Evolutionary conservation across 495 filamentous ascomycete genomes (phyloP).

Genomic region (Podospora pseudoanserina): DNA sequence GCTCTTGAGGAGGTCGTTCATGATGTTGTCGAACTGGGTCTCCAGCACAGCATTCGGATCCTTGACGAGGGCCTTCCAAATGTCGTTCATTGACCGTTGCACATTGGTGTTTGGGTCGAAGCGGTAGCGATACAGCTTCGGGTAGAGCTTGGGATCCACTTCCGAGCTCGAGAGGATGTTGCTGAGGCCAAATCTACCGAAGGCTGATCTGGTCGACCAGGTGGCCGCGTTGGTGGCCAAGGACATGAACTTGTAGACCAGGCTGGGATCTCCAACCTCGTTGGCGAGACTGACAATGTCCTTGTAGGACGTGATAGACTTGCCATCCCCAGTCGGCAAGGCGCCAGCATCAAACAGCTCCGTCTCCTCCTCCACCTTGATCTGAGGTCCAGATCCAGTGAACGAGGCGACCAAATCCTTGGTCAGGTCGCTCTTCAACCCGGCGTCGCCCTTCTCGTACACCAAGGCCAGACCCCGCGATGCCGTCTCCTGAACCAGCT

Average conservation of each 20-base stretch:
- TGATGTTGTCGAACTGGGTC: slow-evolving; percentile 75
- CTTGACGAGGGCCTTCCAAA: slow-evolving; percentile 90
- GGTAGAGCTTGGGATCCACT: slow-evolving; percentile 88
- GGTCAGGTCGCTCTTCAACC: slow-evolving; percentile 75
- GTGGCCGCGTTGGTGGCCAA: slow-evolving; percentile 90
- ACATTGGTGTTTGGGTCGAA: slow-evolving; percentile 94
- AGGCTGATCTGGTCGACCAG: slow-evolving; percentile 92
- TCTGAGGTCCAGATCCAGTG: slow-evolving; percentile 65
- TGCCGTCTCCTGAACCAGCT: slow-evolving; percentile 91
- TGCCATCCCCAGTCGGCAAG: slow-evolving; percentile 83
- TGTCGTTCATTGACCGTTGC: slow-evolving; percentile 91
- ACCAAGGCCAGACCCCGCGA: slow-evolving; percentile 84
- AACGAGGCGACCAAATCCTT: slow-evolving; percentile 84
- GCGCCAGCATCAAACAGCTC: slow-evolving; percentile 93
- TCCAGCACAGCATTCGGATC: slow-evolving; percentile 71
- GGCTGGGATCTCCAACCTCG: slow-evolving; percentile 88
- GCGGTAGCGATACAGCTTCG: slow-evolving; percentile 87
- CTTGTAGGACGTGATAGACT: slow-evolving; percentile 88
- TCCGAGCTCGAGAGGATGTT: slow-evolving; percentile 86
- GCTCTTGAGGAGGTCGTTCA: slow-evolving; percentile 77
- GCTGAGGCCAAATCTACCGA: slow-evolving; percentile 88
- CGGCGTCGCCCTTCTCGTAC: slow-evolving; percentile 83
- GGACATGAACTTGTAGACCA: slow-evolving; percentile 97
- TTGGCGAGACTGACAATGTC: slow-evolving; percentile 90
- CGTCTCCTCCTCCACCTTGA: slow-evolving; percentile 82